Evolutionary conservation across 108 stramenopile genomes (phyloP).

Genomic region (Stephanodiscus minutulus): DNA sequence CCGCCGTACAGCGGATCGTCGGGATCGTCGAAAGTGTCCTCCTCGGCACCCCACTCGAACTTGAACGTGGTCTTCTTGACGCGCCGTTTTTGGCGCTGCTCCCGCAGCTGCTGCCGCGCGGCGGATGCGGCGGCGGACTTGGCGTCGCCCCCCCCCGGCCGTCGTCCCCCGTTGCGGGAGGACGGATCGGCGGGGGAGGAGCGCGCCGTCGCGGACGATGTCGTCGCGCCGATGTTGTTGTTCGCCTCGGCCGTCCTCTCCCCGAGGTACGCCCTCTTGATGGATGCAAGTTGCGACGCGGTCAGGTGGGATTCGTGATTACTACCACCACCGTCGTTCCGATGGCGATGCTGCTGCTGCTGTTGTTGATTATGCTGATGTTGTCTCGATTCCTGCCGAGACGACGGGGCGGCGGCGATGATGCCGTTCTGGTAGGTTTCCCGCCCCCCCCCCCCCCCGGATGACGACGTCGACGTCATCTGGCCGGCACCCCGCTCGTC

Average conservation of each 20-base stretch:
- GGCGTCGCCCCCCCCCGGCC: neutral
- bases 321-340: too few species aligned
- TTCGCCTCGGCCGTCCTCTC: slow-evolving; percentile 36
- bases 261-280: slow-evolving; percentile 72
- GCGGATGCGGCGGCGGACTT: slow-evolving; percentile 1
- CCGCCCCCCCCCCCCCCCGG: too few species aligned
- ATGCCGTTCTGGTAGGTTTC: slow-evolving; percentile 4
- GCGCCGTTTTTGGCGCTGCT: slow-evolving; percentile 28
- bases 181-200: slow-evolving; percentile 1
- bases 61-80: slow-evolving; percentile 86
- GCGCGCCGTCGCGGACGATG: too few species aligned
- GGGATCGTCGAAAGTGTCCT: slow-evolving; percentile 87
- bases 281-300: slow-evolving; percentile 47
- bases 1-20: slow-evolving; percentile 84
- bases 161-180: too few species aligned
- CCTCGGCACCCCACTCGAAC: slow-evolving; percentile 94
- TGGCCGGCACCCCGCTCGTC: slow-evolving; percentile 46
- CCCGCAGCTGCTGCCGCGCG: slow-evolving; percentile 31
- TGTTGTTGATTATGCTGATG: slow-evolving; percentile 10
- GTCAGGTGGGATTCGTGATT: slow-evolving; percentile 43
- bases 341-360: neutral
- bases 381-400: slow-evolving; percentile 17
- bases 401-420: neutral
- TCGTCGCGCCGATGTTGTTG: too few species aligned
- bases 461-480: neutral